Base-by-base conservation (phyloP, 257 asterid species). In the Knoxia roxburghii region DNA sequence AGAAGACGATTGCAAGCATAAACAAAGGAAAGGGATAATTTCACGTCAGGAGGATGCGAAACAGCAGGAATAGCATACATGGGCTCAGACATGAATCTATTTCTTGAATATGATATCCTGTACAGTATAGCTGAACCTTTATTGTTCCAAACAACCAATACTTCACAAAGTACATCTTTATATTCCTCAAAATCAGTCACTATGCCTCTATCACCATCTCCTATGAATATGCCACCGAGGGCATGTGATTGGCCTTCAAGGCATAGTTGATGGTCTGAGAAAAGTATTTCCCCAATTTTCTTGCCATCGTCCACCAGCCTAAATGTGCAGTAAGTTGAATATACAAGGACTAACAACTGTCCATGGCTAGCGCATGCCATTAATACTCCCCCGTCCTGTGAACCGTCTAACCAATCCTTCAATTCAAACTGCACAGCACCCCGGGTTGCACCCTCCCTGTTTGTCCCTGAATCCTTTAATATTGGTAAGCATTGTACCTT, bases 141-240 rank as follows among this genome's bases (percentile, higher is more conserved):
- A 79, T 80, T 83, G 72, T 85, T 90, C 99, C 99, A 93, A 21
- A 79, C 90, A 76, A 78, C 74, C 77, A 93, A 80, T 64, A 83
- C 81, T 73, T 72, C 81, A 65, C 80, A 75, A 77, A 87, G 77
- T 71, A 62, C 72, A 74, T 70, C 65, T 49, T 75, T 74, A 29
- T 75, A 74, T 64, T 62, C 75, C 73, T 66, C 73, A 62, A 73
- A 61, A 68, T 68, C 61, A 49, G 56, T 52, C 64, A 63, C 35
- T 12, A 52, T 53, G 45, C 58, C 40, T 70, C 60, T 37, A 33
- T 63, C 70, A 74, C 77, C 76, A 68, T 82, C 81, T 59, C 82
- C 85, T 17, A 88, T 78, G 60, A 90, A 90, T 61, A 78, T 67
- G 55, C 95, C 97, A 67, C 99, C 99, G 11, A 62, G 49, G 39